Percentiles rank a stretch among this genome's conserved stretches.
These are phyloP conservation scores for Phytophthora colocasiae DNA, from an alignment of 352 stramenopile species.

Conservation along the genomic window DNA sequence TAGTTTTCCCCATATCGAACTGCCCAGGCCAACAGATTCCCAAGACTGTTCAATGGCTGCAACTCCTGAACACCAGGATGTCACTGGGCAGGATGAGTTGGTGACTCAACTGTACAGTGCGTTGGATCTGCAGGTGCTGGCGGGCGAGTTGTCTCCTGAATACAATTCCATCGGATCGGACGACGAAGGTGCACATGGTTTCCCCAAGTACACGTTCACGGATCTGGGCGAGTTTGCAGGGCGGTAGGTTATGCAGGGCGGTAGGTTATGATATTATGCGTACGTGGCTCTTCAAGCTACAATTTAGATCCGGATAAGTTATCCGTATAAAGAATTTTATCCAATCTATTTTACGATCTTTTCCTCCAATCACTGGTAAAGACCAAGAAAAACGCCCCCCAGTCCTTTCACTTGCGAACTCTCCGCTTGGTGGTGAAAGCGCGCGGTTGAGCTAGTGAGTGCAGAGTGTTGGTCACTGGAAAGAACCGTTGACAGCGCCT, in stretches of 20 bases:
- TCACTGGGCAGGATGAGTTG: constrained; percentile 11
- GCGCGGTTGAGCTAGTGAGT: constrained; percentile 20
- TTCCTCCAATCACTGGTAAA: constrained; percentile 39
- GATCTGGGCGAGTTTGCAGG: constrained; percentile 36
- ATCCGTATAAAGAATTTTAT: constrained; percentile 9
- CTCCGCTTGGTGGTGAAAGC: constrained; percentile 62
- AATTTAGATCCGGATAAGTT: constrained; percentile 19
- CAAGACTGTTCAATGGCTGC: constrained; percentile 13
- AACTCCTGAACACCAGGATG: constrained; percentile 7
- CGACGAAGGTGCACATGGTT: constrained; percentile 15
- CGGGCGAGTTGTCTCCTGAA: constrained; percentile 18
- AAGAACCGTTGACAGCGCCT: constrained; percentile 1
- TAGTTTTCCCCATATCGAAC: background rate
- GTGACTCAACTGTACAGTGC: constrained; percentile 32
- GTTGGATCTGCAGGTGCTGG: constrained; percentile 43
- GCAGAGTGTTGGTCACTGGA: constrained; percentile 37
- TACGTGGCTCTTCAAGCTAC: background rate
- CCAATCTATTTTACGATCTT: constrained; percentile 5
- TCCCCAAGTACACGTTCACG: constrained; percentile 27
- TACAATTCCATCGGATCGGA: constrained; percentile 13
- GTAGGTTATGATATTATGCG: background rate
- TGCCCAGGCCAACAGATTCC: background rate
- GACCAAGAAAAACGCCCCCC: constrained; percentile 25
- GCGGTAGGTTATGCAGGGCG: constrained; percentile 18
- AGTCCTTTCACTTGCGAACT: constrained; percentile 72